These are phyloP conservation scores for Penicillium palitans DNA, from an alignment of 2,329 filamentous ascomycete genomes.

Conservation along the genomic window DNA sequence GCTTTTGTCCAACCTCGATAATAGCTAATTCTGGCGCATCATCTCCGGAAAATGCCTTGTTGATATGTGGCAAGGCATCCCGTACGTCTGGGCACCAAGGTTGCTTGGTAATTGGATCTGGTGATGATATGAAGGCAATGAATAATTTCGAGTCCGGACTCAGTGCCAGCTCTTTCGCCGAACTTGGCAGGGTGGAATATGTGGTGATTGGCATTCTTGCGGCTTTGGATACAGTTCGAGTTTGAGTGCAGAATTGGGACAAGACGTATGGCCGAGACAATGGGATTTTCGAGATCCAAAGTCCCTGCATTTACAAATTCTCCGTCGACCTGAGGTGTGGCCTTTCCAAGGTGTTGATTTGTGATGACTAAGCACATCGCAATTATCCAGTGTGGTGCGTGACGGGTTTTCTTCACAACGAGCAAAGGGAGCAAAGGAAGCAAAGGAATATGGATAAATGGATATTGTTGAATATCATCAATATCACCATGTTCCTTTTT, in stretches of 20 bases:
- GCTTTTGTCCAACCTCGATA: slow-evolving; percentile 39
- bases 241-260: no score
- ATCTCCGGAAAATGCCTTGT: slow-evolving; percentile 30
- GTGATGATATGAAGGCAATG: slow-evolving; percentile 41
- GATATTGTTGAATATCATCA: background rate
- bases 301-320: background rate
- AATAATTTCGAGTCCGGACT: slow-evolving; percentile 29
- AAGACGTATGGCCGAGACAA: background rate
- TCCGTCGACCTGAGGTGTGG: background rate
- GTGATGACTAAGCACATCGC: background rate
- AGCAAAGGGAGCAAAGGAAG: background rate
- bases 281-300: background rate
- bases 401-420: background rate
- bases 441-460: no score
- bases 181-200: slow-evolving; percentile 23
- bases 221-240: background rate
- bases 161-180: slow-evolving; percentile 16
- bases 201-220: slow-evolving; percentile 32
- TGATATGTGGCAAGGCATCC: slow-evolving; percentile 37
- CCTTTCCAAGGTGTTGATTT: background rate
- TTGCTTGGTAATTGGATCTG: slow-evolving; percentile 37
- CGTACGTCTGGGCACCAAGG: slow-evolving; percentile 47
- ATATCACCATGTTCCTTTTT: background rate
- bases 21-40: slow-evolving; percentile 29
- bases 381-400: background rate